Conservation (phyloP, 495 filamentous ascomycete species). For the Pyronema domesticum region DNA sequence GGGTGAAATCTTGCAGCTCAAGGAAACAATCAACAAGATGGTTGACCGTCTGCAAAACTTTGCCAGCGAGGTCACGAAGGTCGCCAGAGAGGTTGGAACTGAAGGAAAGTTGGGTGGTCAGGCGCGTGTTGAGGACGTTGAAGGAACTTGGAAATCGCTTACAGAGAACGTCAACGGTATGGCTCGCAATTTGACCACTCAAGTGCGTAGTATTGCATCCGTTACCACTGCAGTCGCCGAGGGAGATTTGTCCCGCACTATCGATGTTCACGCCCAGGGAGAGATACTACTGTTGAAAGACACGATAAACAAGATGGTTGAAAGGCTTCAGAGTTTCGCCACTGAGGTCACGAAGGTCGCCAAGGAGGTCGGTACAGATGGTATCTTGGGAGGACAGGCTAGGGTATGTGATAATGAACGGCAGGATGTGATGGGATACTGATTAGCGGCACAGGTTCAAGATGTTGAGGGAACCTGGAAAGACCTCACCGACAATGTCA, state of each 20-base stretch:
- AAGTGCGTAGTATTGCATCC: slow-evolving; percentile 95
- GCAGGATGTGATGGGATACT: neutral
- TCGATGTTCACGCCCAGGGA: slow-evolving; percentile 86
- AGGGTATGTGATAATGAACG: slow-evolving; percentile 21
- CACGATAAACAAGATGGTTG: slow-evolving; percentile 99
- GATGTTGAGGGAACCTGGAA: slow-evolving; percentile 99
- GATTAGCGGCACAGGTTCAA: slow-evolving; percentile 42
- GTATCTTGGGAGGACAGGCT: slow-evolving; percentile 85
- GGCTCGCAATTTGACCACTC: slow-evolving; percentile 95
- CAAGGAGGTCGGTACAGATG: slow-evolving; percentile 93
- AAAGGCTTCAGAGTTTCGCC: slow-evolving; percentile 87
- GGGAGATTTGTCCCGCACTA: slow-evolving; percentile 89
- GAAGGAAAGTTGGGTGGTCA: slow-evolving; percentile 91
- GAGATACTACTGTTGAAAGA: slow-evolving; percentile 91
- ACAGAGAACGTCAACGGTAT: slow-evolving; percentile 98
- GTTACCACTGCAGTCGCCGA: slow-evolving; percentile 93
- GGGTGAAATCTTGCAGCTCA: slow-evolving; percentile 87
- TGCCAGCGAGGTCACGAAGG: slow-evolving; percentile 93
- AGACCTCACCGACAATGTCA: slow-evolving; percentile 90
- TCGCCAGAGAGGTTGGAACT: slow-evolving; percentile 91
- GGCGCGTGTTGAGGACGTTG: slow-evolving; percentile 90
- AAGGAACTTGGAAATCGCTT: slow-evolving; percentile 92
- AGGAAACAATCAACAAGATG: slow-evolving; percentile 98
- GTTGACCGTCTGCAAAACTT: slow-evolving; percentile 95
- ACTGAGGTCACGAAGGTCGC: slow-evolving; percentile 98